Conservation (phyloP, 768 basidiomycete genomes). For the Pisolithus albus region DNA sequence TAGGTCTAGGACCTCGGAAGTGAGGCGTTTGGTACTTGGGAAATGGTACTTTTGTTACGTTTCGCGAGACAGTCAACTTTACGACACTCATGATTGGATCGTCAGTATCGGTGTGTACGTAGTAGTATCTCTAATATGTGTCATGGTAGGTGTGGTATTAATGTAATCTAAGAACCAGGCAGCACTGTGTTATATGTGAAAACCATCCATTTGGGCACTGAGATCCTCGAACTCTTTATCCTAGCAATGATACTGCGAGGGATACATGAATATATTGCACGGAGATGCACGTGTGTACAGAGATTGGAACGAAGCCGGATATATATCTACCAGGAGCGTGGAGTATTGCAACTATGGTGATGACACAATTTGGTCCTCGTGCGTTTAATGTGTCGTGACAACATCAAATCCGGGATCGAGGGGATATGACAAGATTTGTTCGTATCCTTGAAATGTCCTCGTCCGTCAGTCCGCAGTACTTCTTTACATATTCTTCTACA, state of each 20-base stretch:
- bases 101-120: too few species aligned
- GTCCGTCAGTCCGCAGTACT: constrained; percentile 50
- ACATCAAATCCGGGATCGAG: constrained; percentile 26
- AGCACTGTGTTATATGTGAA: too few species aligned
- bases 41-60: neutral
- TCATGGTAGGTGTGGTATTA: too few species aligned
- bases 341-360: neutral
- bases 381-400: neutral
- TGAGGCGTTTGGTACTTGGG: neutral
- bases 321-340: too few species aligned
- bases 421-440: constrained; percentile 43
- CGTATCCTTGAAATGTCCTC: constrained; percentile 57
- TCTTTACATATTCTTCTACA: constrained; percentile 54
- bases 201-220: too few species aligned
- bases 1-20: constrained; percentile 34
- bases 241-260: neutral
- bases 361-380: neutral
- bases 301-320: neutral
- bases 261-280: neutral
- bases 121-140: too few species aligned
- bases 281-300: neutral
- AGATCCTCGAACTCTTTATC: too few species aligned
- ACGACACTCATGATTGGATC: neutral
- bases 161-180: too few species aligned
- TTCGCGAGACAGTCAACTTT: neutral